A percentile compares a stretch with the other conserved stretches of the same genome.
Evolutionary conservation across 345 rosid genomes (phyloP).

Genomic region (Draba incana): DNA sequence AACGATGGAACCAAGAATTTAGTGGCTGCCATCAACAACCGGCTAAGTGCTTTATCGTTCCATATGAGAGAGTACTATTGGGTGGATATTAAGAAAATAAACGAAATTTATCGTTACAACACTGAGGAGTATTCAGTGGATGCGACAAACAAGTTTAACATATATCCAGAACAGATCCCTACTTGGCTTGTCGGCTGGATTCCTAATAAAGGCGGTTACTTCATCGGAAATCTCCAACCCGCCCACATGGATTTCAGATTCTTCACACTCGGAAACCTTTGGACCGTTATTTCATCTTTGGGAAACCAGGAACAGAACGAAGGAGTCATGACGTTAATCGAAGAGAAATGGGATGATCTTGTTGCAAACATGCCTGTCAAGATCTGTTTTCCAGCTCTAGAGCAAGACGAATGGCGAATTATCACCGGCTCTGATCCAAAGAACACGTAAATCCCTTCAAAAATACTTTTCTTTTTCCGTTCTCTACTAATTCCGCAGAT

Average conservation of each 20-base stretch:
- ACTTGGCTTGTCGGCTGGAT: conserved; percentile 96
- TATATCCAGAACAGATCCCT: conserved; percentile 96
- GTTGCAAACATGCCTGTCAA: conserved; percentile 95
- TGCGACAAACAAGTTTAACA: conserved; percentile 92
- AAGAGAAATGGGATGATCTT: conserved; percentile 91
- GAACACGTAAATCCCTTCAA: conserved; percentile 74
- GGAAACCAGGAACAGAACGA: conserved; percentile 73
- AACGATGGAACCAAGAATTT: conserved; percentile 81
- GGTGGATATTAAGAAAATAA: conserved; percentile 81
- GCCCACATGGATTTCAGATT: conserved; percentile 99
- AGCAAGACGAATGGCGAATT: conserved; percentile 89
- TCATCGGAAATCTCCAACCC: conserved; percentile 90
- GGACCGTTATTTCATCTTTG: conserved; percentile 78
- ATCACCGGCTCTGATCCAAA: conserved; percentile 98
- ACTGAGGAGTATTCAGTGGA: conserved; percentile 91
- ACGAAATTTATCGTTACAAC: conserved; percentile 92
- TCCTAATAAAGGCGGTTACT: conserved; percentile 86
- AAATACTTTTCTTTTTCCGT: neutral
- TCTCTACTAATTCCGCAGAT: neutral
- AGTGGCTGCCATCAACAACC: conserved; percentile 79
- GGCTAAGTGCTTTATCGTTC: conserved; percentile 87
- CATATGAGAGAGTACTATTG: conserved; percentile 94
- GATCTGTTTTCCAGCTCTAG: conserved; percentile 90
- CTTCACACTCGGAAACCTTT: conserved; percentile 92
- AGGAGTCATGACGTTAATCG: conserved; percentile 74